Evolutionary conservation across 495 filamentous ascomycete genomes (phyloP).

Genomic region (Letharia lupina): DNA sequence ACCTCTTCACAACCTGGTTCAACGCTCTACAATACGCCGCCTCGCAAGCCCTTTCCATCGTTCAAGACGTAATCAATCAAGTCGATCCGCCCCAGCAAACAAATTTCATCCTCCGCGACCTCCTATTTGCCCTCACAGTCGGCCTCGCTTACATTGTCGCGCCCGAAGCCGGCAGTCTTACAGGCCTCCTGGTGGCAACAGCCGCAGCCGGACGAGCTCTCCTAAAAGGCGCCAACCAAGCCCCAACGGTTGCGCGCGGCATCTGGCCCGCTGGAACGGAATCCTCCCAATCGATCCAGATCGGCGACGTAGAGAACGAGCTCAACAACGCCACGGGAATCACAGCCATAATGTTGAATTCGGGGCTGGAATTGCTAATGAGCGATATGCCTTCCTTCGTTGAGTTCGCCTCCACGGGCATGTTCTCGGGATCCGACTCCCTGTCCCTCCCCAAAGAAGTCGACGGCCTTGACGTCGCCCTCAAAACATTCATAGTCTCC

Average conservation of each 20-base stretch:
- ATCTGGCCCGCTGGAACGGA: not conserved
- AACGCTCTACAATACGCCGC: not conserved
- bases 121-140: not conserved
- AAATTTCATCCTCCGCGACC: not conserved
- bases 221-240: not conserved
- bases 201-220: not conserved
- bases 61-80: not conserved
- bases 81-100: not conserved
- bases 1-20: not conserved
- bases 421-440: not conserved
- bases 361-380: not conserved
- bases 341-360: not conserved
- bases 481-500: slow-evolving; percentile 6
- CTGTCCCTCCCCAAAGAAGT: slow-evolving; percentile 5
- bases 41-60: not conserved
- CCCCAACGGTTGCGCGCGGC: not conserved
- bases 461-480: not conserved
- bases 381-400: slow-evolving; percentile 11
- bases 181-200: not conserved
- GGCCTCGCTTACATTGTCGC: not conserved
- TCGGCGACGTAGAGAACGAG: not conserved
- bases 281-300: not conserved
- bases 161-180: not conserved
- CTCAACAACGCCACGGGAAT: not conserved
- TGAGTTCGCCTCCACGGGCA: slow-evolving; percentile 4